Evolutionary conservation across 2,329 filamentous ascomycete species (phyloP).

Genomic region (Gnomoniopsis sp.): DNA sequence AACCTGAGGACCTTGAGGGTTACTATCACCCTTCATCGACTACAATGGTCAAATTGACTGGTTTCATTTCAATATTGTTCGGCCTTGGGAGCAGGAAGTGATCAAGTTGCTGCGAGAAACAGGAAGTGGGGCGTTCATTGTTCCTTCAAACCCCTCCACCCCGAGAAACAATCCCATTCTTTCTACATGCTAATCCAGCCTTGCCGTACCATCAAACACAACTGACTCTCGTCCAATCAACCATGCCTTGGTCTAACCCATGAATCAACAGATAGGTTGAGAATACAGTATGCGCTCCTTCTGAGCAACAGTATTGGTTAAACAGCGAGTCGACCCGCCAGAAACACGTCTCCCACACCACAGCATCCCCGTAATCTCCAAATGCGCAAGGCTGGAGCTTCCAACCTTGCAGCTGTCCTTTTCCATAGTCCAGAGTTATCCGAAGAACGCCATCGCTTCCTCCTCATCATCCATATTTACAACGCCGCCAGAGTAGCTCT

Average conservation of each 20-base stretch:
- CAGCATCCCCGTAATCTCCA: neutral
- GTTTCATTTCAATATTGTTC: too few species aligned
- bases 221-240: neutral
- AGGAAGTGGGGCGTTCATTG: too few species aligned
- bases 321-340: neutral
- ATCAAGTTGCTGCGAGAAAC: too few species aligned
- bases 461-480: constrained; percentile 17
- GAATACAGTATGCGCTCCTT: neutral
- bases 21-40: too few species aligned
- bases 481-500: constrained; percentile 18
- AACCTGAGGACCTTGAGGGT: too few species aligned
- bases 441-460: constrained; percentile 15
- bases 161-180: too few species aligned
- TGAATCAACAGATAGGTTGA: neutral
- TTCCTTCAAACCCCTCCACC: too few species aligned
- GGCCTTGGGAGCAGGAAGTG: too few species aligned
- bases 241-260: neutral
- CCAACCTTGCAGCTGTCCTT: neutral
- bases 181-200: neutral
- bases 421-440: neutral
- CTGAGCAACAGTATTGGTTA: too few species aligned
- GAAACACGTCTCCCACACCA: neutral
- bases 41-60: too few species aligned
- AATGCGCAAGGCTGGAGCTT: neutral
- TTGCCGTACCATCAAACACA: neutral